These are phyloP conservation scores for Lecanicillium sp. DNA, from an alignment of 2,329 filamentous ascomycete species.

Conservation along the genomic window DNA sequence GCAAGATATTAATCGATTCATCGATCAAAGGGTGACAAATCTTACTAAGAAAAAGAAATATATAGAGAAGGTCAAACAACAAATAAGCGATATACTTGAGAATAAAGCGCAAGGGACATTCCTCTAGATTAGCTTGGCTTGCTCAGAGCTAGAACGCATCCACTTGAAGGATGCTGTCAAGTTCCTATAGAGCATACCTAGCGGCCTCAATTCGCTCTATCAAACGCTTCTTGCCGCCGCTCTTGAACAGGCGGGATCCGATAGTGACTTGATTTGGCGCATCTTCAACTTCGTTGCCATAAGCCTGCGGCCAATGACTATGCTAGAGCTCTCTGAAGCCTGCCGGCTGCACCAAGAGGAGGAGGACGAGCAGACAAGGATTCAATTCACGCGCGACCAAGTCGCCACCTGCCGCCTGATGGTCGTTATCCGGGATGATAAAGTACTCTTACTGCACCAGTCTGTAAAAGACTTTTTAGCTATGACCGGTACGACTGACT, in stretches of 20 bases:
- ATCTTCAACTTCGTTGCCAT: slow-evolving; percentile 10
- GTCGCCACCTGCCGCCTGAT: slow-evolving; percentile 11
- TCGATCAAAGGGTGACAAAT: slow-evolving; percentile 11
- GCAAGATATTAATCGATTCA: slow-evolving; percentile 12
- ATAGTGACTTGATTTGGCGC: slow-evolving; percentile 1
- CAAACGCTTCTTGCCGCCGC: slow-evolving; percentile 9
- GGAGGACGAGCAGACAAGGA: slow-evolving; percentile 6
- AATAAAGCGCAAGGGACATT: slow-evolving; percentile 16
- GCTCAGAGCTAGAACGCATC: slow-evolving; percentile 12
- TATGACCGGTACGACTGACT: not conserved
- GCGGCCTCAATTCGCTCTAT: slow-evolving; percentile 12
- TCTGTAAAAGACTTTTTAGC: slow-evolving; percentile 13
- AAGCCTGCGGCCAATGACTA: slow-evolving; percentile 5
- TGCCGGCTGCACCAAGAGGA: slow-evolving; percentile 10
- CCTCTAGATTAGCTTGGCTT: slow-evolving; percentile 16
- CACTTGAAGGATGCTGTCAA: slow-evolving; percentile 14
- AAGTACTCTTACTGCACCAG: slow-evolving; percentile 11
- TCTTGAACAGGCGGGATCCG: not conserved
- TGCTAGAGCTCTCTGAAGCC: slow-evolving; percentile 11
- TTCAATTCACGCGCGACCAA: slow-evolving; percentile 10
- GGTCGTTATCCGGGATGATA: slow-evolving; percentile 10
- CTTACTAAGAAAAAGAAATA: slow-evolving; percentile 12
- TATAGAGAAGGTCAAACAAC: slow-evolving; percentile 9
- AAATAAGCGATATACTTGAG: slow-evolving; percentile 12
- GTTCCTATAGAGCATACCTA: slow-evolving; percentile 13